Evolutionary conservation across 768 basidiomycete genomes (phyloP).

Genomic region (Calocybe gangraenosa): DNA sequence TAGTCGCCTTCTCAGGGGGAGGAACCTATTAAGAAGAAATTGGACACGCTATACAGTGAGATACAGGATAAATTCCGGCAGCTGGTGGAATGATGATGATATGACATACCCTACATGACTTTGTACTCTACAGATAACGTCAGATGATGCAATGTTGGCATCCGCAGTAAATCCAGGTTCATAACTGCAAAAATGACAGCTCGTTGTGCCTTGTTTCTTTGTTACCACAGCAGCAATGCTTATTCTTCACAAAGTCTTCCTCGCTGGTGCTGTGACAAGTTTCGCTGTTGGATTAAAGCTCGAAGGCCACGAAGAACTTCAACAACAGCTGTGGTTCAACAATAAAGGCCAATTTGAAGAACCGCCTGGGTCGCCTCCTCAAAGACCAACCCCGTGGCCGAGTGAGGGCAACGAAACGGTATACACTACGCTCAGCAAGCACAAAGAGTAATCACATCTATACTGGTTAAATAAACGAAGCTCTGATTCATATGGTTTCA

Average conservation of each 20-base stretch:
- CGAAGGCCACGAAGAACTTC: not conserved
- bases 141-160: not conserved
- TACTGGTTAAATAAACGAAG: not conserved
- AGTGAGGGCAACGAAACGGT: constrained; percentile 9
- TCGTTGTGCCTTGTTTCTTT: too few relatives aligned
- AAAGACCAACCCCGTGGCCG: constrained; percentile 1
- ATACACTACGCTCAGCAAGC: constrained; percentile 6
- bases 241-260: not conserved
- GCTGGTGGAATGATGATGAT: constrained; percentile 58
- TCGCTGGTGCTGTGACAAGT: not conserved
- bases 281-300: not conserved
- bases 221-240: too few relatives aligned
- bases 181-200: too few relatives aligned
- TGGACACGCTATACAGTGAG: constrained; percentile 77
- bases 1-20: constrained; percentile 91
- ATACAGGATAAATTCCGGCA: constrained; percentile 93
- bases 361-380: not conserved
- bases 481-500: not conserved
- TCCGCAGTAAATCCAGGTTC: too few relatives aligned
- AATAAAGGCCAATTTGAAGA: not conserved
- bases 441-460: constrained; percentile 6
- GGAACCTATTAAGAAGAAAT: constrained; percentile 75
- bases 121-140: not conserved
- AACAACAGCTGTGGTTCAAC: not conserved
- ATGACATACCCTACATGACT: too few relatives aligned